phyloP scores from a whole-genome alignment of 2,329 filamentous ascomycete species.

The Diaporthe ilicicola region DNA sequence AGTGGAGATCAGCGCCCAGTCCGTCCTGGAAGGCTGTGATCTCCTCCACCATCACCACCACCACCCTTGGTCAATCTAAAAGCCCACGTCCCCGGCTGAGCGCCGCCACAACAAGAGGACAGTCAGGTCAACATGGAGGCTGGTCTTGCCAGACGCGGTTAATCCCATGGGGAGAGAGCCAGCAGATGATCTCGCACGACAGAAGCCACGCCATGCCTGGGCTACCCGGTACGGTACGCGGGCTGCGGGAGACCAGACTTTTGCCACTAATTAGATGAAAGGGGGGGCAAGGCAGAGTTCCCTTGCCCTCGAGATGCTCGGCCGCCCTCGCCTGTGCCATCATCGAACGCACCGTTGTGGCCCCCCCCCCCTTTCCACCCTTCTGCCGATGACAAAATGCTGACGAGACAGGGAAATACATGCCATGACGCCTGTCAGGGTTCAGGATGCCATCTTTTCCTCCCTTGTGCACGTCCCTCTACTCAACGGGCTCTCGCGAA shows the following conservation, averaged over 20 bases:
- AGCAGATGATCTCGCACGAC: conserved; percentile 7
- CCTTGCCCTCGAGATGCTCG: conserved; percentile 11
- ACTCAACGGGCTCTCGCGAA: not conserved
- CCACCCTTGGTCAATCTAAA: not conserved
- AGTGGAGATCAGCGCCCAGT: conserved; percentile 1
- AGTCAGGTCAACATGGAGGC: not conserved
- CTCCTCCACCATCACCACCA: conserved; percentile 15
- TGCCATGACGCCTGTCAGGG: not conserved
- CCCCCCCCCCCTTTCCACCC: not conserved
- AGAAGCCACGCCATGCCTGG: not conserved
- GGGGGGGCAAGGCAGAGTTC: not conserved
- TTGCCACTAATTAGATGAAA: conserved; percentile 23
- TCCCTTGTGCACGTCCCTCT: conserved; percentile 1
- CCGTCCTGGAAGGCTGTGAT: conserved; percentile 1
- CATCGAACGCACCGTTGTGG: conserved; percentile 12
- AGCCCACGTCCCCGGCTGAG: conserved; percentile 9
- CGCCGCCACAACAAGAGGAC: not conserved
- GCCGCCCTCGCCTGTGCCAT: not conserved
- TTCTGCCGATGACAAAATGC: conserved; percentile 12
- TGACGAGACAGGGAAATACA: not conserved
- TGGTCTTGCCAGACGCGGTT: conserved; percentile 16
- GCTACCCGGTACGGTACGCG: too few species aligned
- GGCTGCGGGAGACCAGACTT: not conserved
- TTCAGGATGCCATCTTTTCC: not conserved
- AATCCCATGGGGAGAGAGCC: not conserved